Evolutionary conservation across 257 asterid genomes (phyloP), one percentile per base, ranked within the genome.

Genomic region (Catharanthus roseus): DNA sequence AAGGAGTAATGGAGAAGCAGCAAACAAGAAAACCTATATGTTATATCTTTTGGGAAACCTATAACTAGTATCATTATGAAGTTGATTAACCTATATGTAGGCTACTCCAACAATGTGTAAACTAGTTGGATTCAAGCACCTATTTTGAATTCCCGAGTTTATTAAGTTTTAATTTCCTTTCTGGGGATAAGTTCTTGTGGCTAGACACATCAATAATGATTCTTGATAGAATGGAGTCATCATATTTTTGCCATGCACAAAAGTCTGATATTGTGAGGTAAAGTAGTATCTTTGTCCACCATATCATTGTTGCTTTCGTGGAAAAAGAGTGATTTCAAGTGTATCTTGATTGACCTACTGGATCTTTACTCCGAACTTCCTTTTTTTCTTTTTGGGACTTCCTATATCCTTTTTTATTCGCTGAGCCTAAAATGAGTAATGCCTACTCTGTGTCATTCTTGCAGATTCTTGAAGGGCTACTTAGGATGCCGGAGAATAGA

Each of bases 401-500:
- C 38, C 38, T 26, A 38, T 8, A 26, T 45, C 10, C 21, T 58
- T 60, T 7, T 41, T 21, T 58, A 58, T 67, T 56, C 21, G 8
- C 13, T 39, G 50, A 55, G 72, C 33, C 54, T 63, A 66, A 75
- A 50, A 45, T 36, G 61, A 69, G 34, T 16, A 23, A 24, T 19
- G 28, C 13, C 2, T 65, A 10, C 29, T 24, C 33, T 70, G 3
- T 45, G 34, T 41, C 54, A 45, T 70, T 21, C 49, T 33, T 16
- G 19, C 72, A 79, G 86, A 79, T 77, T 53, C 79, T 82, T 60
- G 86, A 79, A 57, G 84, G 77, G 50, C 80, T 79, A 49, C 75
- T 82, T 57, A 82, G 61, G 75, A 67, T 74, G 71, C 80, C 84
- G 28, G 82, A 82, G 77, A 82, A 82, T 69, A 72, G 80, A 69